These are phyloP conservation scores for Tremella yokohamensis DNA, from an alignment of 768 basidiomycete species.

Conservation along the genomic window DNA sequence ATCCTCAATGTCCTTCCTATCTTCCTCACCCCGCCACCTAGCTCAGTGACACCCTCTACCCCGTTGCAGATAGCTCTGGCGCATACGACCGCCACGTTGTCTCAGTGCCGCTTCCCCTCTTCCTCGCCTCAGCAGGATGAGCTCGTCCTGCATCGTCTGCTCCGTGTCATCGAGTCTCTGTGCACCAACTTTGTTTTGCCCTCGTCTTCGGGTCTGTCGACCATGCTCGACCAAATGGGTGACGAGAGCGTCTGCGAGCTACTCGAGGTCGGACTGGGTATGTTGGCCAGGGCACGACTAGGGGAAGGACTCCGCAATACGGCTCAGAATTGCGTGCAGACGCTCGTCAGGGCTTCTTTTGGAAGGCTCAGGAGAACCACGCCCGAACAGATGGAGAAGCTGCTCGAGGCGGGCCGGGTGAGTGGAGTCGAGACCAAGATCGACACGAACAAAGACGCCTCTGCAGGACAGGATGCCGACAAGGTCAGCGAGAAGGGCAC, in stretches of 20 bases:
- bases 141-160: slow-evolving; percentile 84
- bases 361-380: slow-evolving; percentile 57
- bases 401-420: slow-evolving; percentile 21
- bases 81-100: slow-evolving; percentile 81
- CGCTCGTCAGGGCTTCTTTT: slow-evolving; percentile 78
- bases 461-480: not conserved
- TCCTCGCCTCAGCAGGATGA: slow-evolving; percentile 98
- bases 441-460: slow-evolving; percentile 12
- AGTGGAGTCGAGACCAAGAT: slow-evolving; percentile 20
- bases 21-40: slow-evolving; percentile 31
- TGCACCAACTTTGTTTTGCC: slow-evolving; percentile 54
- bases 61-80: slow-evolving; percentile 64
- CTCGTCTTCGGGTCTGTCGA: not conserved
- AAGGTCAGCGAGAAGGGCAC: slow-evolving; percentile 2
- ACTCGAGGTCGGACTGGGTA: slow-evolving; percentile 94
- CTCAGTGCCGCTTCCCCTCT: slow-evolving; percentile 96
- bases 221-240: slow-evolving; percentile 63
- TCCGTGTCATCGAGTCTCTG: slow-evolving; percentile 81
- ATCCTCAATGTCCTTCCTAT: slow-evolving; percentile 55
- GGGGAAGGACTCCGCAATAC: slow-evolving; percentile 38
- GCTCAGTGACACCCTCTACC: slow-evolving; percentile 53
- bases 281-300: slow-evolving; percentile 94
- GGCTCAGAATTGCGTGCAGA: slow-evolving; percentile 73
- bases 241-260: slow-evolving; percentile 97
- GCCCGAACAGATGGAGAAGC: slow-evolving; percentile 29